These are phyloP conservation scores for Ceratocystis lukuohia DNA, from an alignment of 2,329 filamentous ascomycete genomes.

Conservation along the genomic window DNA sequence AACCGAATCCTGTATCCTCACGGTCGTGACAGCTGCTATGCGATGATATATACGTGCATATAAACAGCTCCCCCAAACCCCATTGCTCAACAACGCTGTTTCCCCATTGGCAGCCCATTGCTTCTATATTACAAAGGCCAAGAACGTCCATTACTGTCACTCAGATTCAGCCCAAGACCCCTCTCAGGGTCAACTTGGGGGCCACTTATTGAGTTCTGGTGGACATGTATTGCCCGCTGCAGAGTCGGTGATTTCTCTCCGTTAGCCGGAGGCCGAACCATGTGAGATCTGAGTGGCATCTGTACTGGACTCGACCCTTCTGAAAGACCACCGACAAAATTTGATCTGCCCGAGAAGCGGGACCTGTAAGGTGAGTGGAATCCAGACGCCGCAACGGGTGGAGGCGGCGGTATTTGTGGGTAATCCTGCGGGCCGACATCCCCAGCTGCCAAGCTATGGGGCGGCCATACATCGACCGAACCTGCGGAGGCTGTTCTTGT, in stretches of 20 bases:
- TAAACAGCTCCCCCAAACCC: background rate
- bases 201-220: background rate
- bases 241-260: conserved; percentile 6
- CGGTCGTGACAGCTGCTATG: background rate
- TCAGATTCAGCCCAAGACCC: background rate
- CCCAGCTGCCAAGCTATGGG: conserved; percentile 6
- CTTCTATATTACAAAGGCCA: background rate
- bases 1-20: background rate
- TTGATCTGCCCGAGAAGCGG: conserved; percentile 14
- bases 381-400: background rate
- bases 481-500: background rate
- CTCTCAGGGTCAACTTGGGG: background rate
- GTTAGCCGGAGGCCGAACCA: background rate
- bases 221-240: background rate
- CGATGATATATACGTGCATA: background rate
- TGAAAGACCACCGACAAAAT: conserved; percentile 9
- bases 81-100: background rate
- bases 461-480: conserved; percentile 10
- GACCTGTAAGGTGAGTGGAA: conserved; percentile 13
- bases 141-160: background rate
- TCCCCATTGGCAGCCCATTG: background rate
- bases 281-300: background rate
- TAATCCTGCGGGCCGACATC: background rate
- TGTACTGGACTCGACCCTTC: conserved; percentile 7
- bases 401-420: background rate